Percentiles rank a stretch among this genome's conserved stretches.
These are phyloP conservation scores for Hypoxylon sp. DNA, from an alignment of 2,329 filamentous ascomycete species.

Conservation along the genomic window DNA sequence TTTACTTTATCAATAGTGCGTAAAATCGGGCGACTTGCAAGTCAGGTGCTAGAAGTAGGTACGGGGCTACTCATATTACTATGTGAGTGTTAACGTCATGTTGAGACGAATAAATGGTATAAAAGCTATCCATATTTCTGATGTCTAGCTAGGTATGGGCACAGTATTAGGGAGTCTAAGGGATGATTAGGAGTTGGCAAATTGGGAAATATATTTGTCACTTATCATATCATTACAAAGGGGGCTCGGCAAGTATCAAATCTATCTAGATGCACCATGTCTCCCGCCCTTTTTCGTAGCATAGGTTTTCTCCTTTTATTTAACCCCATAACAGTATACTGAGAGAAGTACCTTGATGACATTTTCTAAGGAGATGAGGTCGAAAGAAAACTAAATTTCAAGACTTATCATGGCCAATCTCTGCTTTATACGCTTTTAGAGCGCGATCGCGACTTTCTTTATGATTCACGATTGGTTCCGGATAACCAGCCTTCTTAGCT, in stretches of 20 bases:
- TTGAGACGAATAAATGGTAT: background rate
- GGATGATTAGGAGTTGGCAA: no score
- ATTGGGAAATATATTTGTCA: background rate
- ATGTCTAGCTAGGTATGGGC: background rate
- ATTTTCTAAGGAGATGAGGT: slow-evolving; percentile 38
- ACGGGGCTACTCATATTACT: background rate
- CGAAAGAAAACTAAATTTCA: slow-evolving; percentile 55
- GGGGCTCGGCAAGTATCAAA: no score
- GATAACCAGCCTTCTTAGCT: slow-evolving; percentile 79
- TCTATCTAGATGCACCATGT: background rate
- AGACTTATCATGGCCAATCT: slow-evolving; percentile 65
- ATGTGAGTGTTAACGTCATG: background rate
- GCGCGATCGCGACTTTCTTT: slow-evolving; percentile 77
- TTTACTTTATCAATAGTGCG: background rate
- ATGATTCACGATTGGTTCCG: slow-evolving; percentile 81
- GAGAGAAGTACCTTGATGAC: background rate
- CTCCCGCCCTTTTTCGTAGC: no score
- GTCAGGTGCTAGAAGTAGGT: background rate
- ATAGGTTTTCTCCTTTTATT: background rate
- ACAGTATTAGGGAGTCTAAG: background rate
- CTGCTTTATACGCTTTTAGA: slow-evolving; percentile 78
- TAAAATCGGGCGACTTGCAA: background rate
- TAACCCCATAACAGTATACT: background rate
- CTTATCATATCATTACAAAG: no score
- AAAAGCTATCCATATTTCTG: background rate